These are phyloP conservation scores for Ophioceras dolichostomum DNA, from an alignment of 2,329 filamentous ascomycete genomes.

Conservation along the genomic window DNA sequence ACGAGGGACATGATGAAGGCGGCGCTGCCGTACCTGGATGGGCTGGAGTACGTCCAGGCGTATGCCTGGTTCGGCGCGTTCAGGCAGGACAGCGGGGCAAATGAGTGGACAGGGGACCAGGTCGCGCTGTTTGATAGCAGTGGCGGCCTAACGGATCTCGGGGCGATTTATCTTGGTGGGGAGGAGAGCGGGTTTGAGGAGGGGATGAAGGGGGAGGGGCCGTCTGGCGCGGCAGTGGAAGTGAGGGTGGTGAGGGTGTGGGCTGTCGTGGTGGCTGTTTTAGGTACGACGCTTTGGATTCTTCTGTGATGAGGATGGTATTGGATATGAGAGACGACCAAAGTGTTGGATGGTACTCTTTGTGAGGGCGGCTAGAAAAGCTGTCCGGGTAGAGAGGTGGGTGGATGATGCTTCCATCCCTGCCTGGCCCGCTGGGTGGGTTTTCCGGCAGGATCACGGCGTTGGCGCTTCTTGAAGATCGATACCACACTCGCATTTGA, in stretches of 20 bases:
- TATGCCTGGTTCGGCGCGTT: constrained; percentile 73
- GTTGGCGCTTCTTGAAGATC: too few relatives aligned
- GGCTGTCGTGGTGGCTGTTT: neutral
- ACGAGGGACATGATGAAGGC: constrained; percentile 59
- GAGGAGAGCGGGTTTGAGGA: constrained; percentile 22
- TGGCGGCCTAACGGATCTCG: constrained; percentile 65
- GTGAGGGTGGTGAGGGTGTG: neutral
- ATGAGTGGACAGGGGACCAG: constrained; percentile 54
- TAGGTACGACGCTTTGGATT: too few relatives aligned
- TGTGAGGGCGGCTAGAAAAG: too few relatives aligned
- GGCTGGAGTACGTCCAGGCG: constrained; percentile 45
- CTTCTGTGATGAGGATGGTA: too few relatives aligned
- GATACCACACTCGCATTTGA: too few relatives aligned
- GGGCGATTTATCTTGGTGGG: constrained; percentile 61
- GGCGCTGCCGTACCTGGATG: constrained; percentile 54
- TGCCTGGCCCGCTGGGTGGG: too few relatives aligned
- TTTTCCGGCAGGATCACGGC: too few relatives aligned
- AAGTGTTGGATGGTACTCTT: too few relatives aligned
- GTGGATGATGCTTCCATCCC: too few relatives aligned
- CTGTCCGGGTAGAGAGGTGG: too few relatives aligned
- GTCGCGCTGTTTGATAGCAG: constrained; percentile 55
- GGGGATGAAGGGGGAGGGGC: constrained; percentile 14
- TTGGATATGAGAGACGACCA: too few relatives aligned
- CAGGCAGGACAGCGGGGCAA: constrained; percentile 45
- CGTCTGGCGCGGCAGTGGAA: neutral